Base-by-base conservation (phyloP, 1,284 basidiomycete genomes). In the Malassezia japonica region DNA sequence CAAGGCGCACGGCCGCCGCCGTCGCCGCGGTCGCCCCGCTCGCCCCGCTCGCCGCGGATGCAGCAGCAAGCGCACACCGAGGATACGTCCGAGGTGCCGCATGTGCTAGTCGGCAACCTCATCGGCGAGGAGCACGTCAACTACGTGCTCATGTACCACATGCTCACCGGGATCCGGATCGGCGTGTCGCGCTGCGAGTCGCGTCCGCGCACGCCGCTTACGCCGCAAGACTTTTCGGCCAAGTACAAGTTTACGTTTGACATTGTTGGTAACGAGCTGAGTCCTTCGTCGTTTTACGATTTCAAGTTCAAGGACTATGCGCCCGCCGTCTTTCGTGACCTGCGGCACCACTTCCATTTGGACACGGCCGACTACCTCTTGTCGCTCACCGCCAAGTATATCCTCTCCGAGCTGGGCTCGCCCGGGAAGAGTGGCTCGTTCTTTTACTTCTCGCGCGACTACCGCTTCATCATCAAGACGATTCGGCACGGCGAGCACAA, bases 231-330 rank as follows among this genome's bases (percentile, higher is more conserved):
- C 74, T 98, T 90, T 65, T 78, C 77, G 2, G 87, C 91, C 21
- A 79, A 82, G 51, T 90, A 96, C 77, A 98, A 98, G 75, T 96
- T 83, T 74, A 90, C 88, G 1, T 96, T 98, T 73, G 92, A 98
- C 75, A 90, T 96, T 13, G 80, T 95, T 67, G 92, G 92, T 16
- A 95, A 96, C 74, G 92, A 96, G 76, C 78, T 98, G 39, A 95
- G 91, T 6, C 92, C 92, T 0, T 92, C 88, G 0, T 91, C 91
- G 5, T 87, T 84, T 59, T 91, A 92, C 75, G 88, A 92, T 74
- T 92, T 92, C 79, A 98, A 98, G 75, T 98, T 98, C 79, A 98
- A 98, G 75, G 92, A 96, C 74, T 98, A 98, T 72, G 90, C 92
- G 0, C 91, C 92, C 0, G 94, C 86, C 85, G 88, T 98, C 2